Evolutionary conservation across 805 yeast species (phyloP), one percentile per base, ranked within the genome.

Genomic region (Candida endomychidarum): DNA sequence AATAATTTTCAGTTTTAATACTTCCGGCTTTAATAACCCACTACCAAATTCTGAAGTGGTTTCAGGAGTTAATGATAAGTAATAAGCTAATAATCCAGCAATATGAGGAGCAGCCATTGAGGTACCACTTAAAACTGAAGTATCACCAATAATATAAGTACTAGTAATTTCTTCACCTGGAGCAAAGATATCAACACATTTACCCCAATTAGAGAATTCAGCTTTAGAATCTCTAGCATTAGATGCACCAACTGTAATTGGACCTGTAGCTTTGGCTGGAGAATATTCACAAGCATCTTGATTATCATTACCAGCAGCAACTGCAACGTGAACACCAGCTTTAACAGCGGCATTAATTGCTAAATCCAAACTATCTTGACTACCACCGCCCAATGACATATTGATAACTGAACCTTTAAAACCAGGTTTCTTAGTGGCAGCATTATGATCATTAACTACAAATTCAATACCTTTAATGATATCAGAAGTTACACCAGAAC

Each of bases 91-190:
- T 52, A 77, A 66, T 15, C 83, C 82, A 26, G 76, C 70, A 47
- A 77, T 61, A 53, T 77, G 81, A 27, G 83, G 82, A 11, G 82
- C 70, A 17, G 82, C 82, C 83, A 78, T 78, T 27, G 82, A 78
- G 15, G 83, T 77, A 49, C 83, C 83, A 23, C 81, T 74, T 65
- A 77, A 65, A 17, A 73, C 63, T 46, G 75, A 73, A 23, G 78
- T 70, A 47, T 78, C 78, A 26, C 78, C 71, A 37, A 80, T 79
- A 48, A 71, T 77, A 63, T 73, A 77, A 46, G 80, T 76, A 34
- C 80, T 73, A 53, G 69, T 64, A 47, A 77, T 68, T 60, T 76
- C 74, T 53, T 74, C 72, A 47, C 81, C 81, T 8, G 81, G 81
- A 12, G 75, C 80, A 52, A 72, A 73, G 33, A 75, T 64, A 53